phyloP scores from a whole-genome alignment of 768 basidiomycete genomes.

The Mycena kentingensis region DNA sequence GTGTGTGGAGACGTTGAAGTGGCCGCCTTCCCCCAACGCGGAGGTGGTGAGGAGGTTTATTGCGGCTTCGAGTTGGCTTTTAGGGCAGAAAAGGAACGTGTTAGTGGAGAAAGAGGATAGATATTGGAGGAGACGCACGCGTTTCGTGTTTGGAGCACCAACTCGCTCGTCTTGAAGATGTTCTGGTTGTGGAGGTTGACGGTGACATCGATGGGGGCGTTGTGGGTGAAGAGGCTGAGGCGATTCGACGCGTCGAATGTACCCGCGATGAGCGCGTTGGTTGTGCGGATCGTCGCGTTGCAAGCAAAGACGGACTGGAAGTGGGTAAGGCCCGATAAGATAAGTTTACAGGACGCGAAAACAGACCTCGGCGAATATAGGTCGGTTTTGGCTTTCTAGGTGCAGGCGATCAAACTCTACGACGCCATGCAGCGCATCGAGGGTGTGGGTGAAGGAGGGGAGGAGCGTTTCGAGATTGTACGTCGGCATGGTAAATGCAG shows the following conservation, averaged over 20 bases:
- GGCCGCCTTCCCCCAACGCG: slow-evolving; percentile 26
- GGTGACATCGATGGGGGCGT: slow-evolving; percentile 40
- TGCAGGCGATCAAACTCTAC: slow-evolving; percentile 44
- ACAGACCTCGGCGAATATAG: slow-evolving; percentile 39
- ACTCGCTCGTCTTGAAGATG: slow-evolving; percentile 26
- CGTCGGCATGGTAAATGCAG: slow-evolving; percentile 33
- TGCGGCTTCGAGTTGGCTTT: slow-evolving; percentile 14
- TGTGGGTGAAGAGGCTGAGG: slow-evolving; percentile 40
- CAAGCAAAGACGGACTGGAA: slow-evolving; percentile 35
- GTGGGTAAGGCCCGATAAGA: background rate
- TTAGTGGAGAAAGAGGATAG: background rate
- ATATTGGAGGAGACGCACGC: slow-evolving; percentile 35
- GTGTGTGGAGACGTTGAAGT: slow-evolving; percentile 30
- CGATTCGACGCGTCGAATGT: slow-evolving; percentile 39
- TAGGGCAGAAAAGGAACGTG: background rate
- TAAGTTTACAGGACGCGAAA: too few relatives aligned
- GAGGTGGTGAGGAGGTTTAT: slow-evolving; percentile 15
- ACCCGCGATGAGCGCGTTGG: slow-evolving; percentile 51
- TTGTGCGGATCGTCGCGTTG: slow-evolving; percentile 33
- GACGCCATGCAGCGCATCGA: slow-evolving; percentile 38
- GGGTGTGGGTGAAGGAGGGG: slow-evolving; percentile 41
- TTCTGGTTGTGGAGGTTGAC: slow-evolving; percentile 41
- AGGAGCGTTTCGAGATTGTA: slow-evolving; percentile 47
- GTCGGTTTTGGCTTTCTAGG: slow-evolving; percentile 38
- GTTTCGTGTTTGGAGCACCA: slow-evolving; percentile 37